phyloP scores from a whole-genome alignment of 306 rosid species.

The Pyrus communis region DNA sequence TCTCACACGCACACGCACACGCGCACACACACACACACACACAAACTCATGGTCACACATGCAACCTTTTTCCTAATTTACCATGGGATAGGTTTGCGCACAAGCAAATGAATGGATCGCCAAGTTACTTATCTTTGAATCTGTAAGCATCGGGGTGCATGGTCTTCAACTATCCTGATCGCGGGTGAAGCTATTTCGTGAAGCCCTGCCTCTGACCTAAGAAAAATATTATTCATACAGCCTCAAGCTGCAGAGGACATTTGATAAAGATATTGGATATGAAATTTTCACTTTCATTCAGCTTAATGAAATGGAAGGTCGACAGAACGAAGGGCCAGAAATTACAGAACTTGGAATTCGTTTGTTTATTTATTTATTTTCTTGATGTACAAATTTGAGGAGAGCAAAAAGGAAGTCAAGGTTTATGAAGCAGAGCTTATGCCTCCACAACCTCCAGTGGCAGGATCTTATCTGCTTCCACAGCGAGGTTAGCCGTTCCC shows the following conservation, averaged over 20 bases:
- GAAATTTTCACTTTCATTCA: background rate
- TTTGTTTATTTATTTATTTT: constrained; percentile 9
- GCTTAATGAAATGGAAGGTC: constrained; percentile 3
- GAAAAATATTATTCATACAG: background rate
- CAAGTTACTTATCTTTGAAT: background rate
- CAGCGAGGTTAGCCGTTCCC: constrained; percentile 39
- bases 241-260: background rate
- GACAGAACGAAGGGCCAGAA: background rate
- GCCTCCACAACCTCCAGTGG: constrained; percentile 23
- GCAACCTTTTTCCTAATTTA: no score
- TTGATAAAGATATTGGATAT: background rate
- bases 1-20: no score
- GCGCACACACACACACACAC: no score
- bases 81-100: background rate
- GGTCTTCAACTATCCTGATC: background rate
- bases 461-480: constrained; percentile 28
- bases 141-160: background rate
- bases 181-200: background rate
- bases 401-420: background rate
- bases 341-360: background rate
- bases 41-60: no score
- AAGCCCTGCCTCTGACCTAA: background rate
- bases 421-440: constrained; percentile 2
- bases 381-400: background rate
- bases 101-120: background rate